Percentiles rank a stretch among this genome's conserved stretches.
Evolutionary conservation across 495 filamentous ascomycete species (phyloP).

Genomic region (Lepraria neglecta): DNA sequence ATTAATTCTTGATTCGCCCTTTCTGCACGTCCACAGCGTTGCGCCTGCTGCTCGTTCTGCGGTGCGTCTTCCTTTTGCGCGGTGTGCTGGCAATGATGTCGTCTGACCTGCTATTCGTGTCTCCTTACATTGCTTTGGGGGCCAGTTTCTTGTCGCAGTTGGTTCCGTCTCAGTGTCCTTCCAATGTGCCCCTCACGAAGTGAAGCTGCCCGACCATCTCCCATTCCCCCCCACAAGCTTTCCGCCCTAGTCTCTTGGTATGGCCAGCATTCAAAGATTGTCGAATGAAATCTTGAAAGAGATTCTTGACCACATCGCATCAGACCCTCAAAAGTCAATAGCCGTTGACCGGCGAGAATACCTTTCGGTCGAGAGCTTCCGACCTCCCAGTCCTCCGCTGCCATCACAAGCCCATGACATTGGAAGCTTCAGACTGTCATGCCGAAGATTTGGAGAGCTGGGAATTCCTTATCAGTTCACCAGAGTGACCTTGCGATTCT

Average conservation of each 20-base stretch:
- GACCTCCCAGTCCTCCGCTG: conserved; percentile 37
- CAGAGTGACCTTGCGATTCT: conserved; percentile 56
- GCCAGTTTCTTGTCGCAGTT: background rate
- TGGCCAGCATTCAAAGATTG: conserved; percentile 42
- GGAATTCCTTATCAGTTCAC: conserved; percentile 55
- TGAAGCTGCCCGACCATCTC: conserved; percentile 2
- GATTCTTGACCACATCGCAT: conserved; percentile 49
- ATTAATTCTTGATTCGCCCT: conserved; percentile 19
- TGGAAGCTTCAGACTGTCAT: conserved; percentile 51
- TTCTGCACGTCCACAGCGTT: conserved; percentile 24
- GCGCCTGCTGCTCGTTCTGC: conserved; percentile 19
- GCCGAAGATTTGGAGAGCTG: conserved; percentile 55
- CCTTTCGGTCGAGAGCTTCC: conserved; percentile 52
- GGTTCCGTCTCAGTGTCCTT: background rate
- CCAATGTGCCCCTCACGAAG: conserved; percentile 2
- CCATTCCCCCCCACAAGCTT: background rate
- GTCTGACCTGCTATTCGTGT: conserved; percentile 25
- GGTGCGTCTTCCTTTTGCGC: conserved; percentile 23
- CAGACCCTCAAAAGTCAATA: conserved; percentile 43
- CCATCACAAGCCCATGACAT: conserved; percentile 40
- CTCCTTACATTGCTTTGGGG: conserved; percentile 4
- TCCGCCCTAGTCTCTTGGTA: conserved; percentile 12
- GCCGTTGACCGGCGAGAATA: conserved; percentile 45
- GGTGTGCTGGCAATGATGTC: conserved; percentile 28
- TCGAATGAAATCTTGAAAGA: conserved; percentile 57